Conservation (phyloP, 2,329 filamentous ascomycete genomes). For the Diaporthe velutina region DNA sequence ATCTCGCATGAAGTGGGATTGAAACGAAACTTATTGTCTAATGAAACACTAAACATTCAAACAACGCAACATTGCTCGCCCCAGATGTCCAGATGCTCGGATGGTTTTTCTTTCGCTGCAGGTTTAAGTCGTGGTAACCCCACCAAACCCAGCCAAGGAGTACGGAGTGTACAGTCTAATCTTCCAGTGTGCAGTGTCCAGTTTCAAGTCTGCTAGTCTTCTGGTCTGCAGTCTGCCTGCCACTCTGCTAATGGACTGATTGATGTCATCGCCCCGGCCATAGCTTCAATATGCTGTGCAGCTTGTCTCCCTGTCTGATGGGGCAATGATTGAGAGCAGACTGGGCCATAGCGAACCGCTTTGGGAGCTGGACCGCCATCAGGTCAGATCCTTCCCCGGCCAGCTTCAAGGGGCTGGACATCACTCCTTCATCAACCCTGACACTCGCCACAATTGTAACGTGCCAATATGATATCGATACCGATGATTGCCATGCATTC, state of each 20-base stretch:
- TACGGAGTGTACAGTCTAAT: too few relatives aligned
- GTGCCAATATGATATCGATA: not conserved
- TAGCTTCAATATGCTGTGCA: too few relatives aligned
- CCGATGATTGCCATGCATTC: not conserved
- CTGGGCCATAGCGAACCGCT: too few relatives aligned
- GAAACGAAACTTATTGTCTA: constrained; percentile 30
- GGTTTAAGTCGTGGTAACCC: not conserved
- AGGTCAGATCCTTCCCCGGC: not conserved
- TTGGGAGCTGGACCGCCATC: too few relatives aligned
- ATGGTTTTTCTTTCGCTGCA: not conserved
- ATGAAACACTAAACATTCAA: not conserved
- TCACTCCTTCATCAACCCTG: not conserved
- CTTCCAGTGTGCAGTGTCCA: too few relatives aligned
- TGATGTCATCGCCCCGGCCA: too few relatives aligned
- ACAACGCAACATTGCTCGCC: not conserved
- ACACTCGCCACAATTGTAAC: not conserved
- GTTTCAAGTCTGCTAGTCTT: too few relatives aligned
- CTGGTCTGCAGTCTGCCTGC: too few relatives aligned
- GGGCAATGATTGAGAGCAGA: too few relatives aligned
- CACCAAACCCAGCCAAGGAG: not conserved
- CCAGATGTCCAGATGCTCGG: not conserved
- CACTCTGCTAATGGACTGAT: too few relatives aligned
- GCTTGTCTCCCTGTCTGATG: too few relatives aligned
- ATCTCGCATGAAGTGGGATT: constrained; percentile 16
- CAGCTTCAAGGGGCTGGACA: not conserved